Base-by-base conservation (phyloP, 1,284 basidiomycete genomes). In the Gymnopus androsaceus region DNA sequence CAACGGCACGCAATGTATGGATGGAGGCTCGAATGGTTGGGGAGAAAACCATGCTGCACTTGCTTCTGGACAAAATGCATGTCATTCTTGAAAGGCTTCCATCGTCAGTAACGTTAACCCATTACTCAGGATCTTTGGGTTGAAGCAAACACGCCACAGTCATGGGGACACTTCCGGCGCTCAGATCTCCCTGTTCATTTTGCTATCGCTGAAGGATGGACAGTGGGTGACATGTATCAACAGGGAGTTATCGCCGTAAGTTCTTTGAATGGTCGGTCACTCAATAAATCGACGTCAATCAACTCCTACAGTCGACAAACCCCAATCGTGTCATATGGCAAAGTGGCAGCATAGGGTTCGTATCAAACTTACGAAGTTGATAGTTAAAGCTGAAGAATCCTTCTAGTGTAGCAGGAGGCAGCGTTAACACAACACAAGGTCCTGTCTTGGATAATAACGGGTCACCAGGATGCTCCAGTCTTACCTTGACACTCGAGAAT, bases 311-410 rank as follows among this genome's bases (percentile, higher is more conserved):
- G 54, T 48, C 46, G 4, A 55, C 54, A 3, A 48, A 55, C 31
- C 54, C 54, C 8, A 55, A 55, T 33, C 54, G 54, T 25, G 28
- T 55, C 38, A 55, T 55, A 33, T 55, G 54, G 54, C 54, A 55
- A 49, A 49, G 46, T 14, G 54, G 54, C 21, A 49, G 38, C 11
- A 50, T 55, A 7, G 47, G 37, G 54, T 55, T 28, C 12, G 46
- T 2, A 3, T n/a, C n/a, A 15, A 34, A 30, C 6, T 33, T 27
- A 6, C 14, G 12, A 47, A 14, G 14, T 12, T 33, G 33, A 31
- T 25, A 40, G 8, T 17, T 12, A 8, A 27, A n/a, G 25, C 46
- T 48, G 25, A 23, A 25, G 3, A 5, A 41, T 40, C n/a, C 5
- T 38, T 1, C 27, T 14, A 55, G 54, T 21, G 46, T 50, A 12